Conservation (phyloP, 345 rosid species). For the Lepidium sativum region DNA sequence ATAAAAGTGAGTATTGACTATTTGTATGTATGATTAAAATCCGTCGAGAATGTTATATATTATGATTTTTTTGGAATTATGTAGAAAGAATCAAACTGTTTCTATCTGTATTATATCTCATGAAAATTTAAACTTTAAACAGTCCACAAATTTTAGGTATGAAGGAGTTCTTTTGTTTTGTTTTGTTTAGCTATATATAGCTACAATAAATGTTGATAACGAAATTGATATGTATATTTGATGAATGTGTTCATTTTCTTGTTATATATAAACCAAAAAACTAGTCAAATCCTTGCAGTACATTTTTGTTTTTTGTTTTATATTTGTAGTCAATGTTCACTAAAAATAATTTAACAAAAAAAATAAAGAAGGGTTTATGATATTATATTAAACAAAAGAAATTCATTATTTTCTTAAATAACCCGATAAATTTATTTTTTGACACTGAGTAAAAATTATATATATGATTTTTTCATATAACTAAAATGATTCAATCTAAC, state of each 20-base stretch:
- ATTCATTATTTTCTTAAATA: background rate
- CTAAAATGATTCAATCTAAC: no score
- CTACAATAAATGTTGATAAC: background rate
- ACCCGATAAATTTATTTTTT: no score
- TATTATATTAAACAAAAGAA: background rate
- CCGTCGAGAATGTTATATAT: no score
- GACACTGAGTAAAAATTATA: no score
- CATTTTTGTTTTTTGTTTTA: background rate
- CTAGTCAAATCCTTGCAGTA: background rate
- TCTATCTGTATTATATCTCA: background rate
- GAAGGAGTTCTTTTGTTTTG: background rate
- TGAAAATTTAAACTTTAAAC: background rate
- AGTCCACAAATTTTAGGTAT: background rate
- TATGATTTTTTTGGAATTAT: no score
- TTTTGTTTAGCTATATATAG: slow-evolving; percentile 9
- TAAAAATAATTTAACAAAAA: background rate
- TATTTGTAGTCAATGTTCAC: no score
- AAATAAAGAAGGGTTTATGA: background rate
- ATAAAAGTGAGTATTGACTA: no score
- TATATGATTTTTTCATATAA: no score
- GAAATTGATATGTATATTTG: background rate
- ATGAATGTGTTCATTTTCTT: background rate
- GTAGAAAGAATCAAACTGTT: no score
- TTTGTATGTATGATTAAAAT: no score
- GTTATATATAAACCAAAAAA: background rate